Percentiles rank a stretch among this genome's conserved stretches.
phyloP scores from a whole-genome alignment of 169 alveolate species.

The Plasmodium coatneyi region DNA sequence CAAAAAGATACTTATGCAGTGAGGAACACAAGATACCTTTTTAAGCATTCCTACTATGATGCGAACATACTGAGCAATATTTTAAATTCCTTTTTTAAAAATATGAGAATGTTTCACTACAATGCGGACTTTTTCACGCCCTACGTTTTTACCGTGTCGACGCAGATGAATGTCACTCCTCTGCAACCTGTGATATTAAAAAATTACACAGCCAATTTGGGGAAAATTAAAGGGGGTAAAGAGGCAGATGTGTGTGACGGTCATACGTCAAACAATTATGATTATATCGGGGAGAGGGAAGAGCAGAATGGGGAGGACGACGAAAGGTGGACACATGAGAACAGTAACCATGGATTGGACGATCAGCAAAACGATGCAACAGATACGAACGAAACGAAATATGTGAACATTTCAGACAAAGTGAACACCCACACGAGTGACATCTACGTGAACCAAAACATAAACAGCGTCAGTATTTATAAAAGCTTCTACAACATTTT shows the following conservation, averaged over 20 bases:
- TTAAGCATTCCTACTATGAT: constrained; percentile 88
- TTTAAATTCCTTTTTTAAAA: constrained; percentile 79
- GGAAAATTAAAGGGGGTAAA: not conserved
- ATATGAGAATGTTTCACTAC: constrained; percentile 85
- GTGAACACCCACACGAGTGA: not conserved
- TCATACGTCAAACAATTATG: not conserved
- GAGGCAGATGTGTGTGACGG: not conserved
- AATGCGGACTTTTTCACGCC: constrained; percentile 87
- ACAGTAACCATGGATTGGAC: not conserved
- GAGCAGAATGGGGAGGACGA: not conserved
- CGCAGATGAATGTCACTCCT: constrained; percentile 83
- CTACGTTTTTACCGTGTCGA: constrained; percentile 85
- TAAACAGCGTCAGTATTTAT: constrained; percentile 45
- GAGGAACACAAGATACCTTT: constrained; percentile 82
- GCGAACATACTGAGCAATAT: constrained; percentile 78
- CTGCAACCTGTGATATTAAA: constrained; percentile 85
- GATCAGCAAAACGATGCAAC: not conserved
- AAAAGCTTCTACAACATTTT: constrained; percentile 78
- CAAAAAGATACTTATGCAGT: constrained; percentile 82
- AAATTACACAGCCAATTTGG: constrained; percentile 72
- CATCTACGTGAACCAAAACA: constrained; percentile 47
- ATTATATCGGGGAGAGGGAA: not conserved
- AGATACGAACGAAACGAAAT: not conserved
- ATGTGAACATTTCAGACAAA: not conserved
- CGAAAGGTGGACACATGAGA: not conserved